These are phyloP conservation scores for Puccinia horiana DNA, from an alignment of 1,284 basidiomycete species.

Conservation along the genomic window DNA sequence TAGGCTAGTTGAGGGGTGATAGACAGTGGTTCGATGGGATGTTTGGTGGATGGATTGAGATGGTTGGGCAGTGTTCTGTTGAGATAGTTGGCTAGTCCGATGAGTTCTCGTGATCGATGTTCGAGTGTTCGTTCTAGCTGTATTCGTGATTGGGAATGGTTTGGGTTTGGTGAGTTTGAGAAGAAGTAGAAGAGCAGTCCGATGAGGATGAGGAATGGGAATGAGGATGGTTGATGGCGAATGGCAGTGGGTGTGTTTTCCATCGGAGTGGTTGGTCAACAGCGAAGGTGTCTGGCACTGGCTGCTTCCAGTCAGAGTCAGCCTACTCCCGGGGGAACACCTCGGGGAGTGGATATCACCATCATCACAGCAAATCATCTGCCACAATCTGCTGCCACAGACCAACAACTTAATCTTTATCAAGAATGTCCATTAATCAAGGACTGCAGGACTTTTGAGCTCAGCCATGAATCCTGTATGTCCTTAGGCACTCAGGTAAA, in stretches of 20 bases:
- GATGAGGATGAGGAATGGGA: slow-evolving; percentile 23
- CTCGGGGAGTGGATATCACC: too few relatives aligned
- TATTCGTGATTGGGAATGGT: neutral
- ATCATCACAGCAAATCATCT: too few relatives aligned
- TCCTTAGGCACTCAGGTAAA: too few relatives aligned
- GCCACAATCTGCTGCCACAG: too few relatives aligned
- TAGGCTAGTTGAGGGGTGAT: neutral
- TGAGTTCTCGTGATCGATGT: slow-evolving; percentile 7
- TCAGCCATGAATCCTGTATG: too few relatives aligned
- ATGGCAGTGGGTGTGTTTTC: neutral
- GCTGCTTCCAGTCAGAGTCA: too few relatives aligned
- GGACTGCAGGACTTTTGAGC: too few relatives aligned
- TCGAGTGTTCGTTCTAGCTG: slow-evolving; percentile 20
- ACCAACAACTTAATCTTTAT: too few relatives aligned
- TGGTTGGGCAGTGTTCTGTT: neutral
- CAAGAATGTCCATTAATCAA: too few relatives aligned
- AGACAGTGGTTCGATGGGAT: neutral
- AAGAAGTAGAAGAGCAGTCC: slow-evolving; percentile 40
- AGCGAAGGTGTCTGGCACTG: too few relatives aligned
- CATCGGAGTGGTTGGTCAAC: too few relatives aligned
- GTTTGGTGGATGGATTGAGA: neutral
- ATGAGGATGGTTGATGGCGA: slow-evolving; percentile 10
- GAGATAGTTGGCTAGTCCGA: neutral
- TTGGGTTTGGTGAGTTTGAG: slow-evolving; percentile 21
- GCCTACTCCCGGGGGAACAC: too few relatives aligned